phyloP scores from a whole-genome alignment of 2,329 filamentous ascomycete genomes.

The Epichloe aotearoae region DNA sequence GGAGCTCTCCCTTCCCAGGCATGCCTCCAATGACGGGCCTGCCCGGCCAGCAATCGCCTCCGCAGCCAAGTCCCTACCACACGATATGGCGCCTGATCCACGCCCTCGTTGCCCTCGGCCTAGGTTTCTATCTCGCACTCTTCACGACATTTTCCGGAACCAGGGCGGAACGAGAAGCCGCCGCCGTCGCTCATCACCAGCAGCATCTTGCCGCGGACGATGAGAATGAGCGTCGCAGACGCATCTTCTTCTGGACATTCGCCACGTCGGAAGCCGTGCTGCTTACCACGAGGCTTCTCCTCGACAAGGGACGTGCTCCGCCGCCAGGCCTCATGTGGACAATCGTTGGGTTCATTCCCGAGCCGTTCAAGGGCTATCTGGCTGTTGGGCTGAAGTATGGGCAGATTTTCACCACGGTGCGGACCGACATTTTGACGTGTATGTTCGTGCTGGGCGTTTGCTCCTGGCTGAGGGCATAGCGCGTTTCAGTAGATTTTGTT shows the following conservation, averaged over 20 bases:
- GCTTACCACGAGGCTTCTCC: conserved; percentile 56
- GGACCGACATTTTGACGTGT: conserved; percentile 60
- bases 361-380: conserved; percentile 48
- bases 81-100: conserved; percentile 62
- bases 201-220: conserved; percentile 13
- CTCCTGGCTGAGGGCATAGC: conserved; percentile 27
- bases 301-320: conserved; percentile 47
- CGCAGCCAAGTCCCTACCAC: conserved; percentile 22
- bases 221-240: conserved; percentile 20
- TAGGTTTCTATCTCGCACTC: conserved; percentile 58
- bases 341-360: conserved; percentile 51
- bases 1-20: conserved; percentile 23
- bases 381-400: conserved; percentile 50
- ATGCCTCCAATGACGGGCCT: conserved; percentile 29
- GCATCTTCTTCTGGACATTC: conserved; percentile 63
- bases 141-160: conserved; percentile 57
- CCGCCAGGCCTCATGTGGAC: conserved; percentile 51
- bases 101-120: conserved; percentile 53
- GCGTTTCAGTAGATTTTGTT: too few relatives aligned
- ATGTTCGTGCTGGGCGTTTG: conserved; percentile 60
- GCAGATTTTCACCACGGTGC: conserved; percentile 58
- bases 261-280: conserved; percentile 62
- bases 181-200: conserved; percentile 15
- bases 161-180: conserved; percentile 42
- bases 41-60: conserved; percentile 21